Percentiles rank a stretch among this genome's conserved stretches.
phyloP scores from a whole-genome alignment of 495 filamentous ascomycete species.

The Tuber brumale region DNA sequence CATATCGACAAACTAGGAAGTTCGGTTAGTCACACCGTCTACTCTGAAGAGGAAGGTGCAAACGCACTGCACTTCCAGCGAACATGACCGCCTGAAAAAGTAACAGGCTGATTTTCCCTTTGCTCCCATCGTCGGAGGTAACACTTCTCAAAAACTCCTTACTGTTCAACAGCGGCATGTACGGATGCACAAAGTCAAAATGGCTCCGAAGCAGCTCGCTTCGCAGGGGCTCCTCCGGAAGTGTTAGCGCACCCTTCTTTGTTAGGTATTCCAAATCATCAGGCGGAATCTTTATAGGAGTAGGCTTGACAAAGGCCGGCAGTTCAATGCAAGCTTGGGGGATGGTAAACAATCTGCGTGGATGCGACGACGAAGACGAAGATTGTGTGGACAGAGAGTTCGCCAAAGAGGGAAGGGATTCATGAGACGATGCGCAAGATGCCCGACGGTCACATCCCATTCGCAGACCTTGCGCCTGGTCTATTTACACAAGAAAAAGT shows the following conservation, averaged over 20 bases:
- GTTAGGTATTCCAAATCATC: conserved; percentile 71
- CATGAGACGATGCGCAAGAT: conserved; percentile 50
- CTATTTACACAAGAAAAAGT: conserved; percentile 31
- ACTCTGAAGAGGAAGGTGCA: neutral
- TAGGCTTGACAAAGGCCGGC: conserved; percentile 66
- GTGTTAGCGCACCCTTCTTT: conserved; percentile 65
- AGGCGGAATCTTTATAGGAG: conserved; percentile 59
- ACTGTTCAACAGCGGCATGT: conserved; percentile 79
- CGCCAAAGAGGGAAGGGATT: conserved; percentile 45
- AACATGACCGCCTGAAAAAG: conserved; percentile 81
- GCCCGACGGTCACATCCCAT: conserved; percentile 47
- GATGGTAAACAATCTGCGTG: conserved; percentile 45
- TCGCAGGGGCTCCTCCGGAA: conserved; percentile 61
- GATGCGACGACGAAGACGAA: conserved; percentile 44
- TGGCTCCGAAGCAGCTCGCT: conserved; percentile 69
- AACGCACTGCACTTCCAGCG: conserved; percentile 55
- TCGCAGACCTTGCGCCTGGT: conserved; percentile 44
- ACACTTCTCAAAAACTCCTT: conserved; percentile 64
- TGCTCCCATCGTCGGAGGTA: conserved; percentile 56
- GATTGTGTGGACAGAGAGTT: conserved; percentile 43
- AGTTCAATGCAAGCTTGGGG: conserved; percentile 47
- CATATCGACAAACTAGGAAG: conserved; percentile 58
- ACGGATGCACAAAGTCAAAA: conserved; percentile 78
- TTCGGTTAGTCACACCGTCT: conserved; percentile 15
- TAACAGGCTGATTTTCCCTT: conserved; percentile 65